phyloP scores from a whole-genome alignment of 306 rosid genomes.

The Quercus suber region DNA sequence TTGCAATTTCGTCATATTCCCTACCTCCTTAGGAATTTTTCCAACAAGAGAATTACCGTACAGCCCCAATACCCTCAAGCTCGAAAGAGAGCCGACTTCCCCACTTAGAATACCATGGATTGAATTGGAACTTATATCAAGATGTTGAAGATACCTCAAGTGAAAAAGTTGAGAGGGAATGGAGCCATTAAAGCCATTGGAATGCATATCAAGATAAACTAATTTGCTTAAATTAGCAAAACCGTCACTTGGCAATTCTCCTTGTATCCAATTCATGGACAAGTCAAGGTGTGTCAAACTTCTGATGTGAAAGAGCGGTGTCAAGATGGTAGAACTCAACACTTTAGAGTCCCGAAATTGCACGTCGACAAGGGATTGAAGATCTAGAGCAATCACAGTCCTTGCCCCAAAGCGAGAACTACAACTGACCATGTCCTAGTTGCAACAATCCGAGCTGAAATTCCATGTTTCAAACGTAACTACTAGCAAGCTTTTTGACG shows the following conservation, averaged over 20 bases:
- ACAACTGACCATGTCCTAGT: conserved; percentile 21
- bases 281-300: conserved; percentile 22
- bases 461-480: conserved; percentile 23
- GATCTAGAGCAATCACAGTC: background rate
- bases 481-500: background rate
- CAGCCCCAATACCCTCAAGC: too few relatives aligned
- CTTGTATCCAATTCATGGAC: background rate
- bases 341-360: background rate
- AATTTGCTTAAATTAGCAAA: conserved; percentile 23
- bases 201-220: conserved; percentile 14
- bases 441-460: background rate
- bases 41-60: background rate
- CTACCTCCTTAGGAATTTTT: conserved; percentile 13
- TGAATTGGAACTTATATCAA: too few relatives aligned
- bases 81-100: too few relatives aligned
- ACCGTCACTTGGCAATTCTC: conserved; percentile 8
- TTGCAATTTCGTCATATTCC: background rate
- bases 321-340: background rate
- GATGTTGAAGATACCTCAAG: too few relatives aligned
- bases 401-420: background rate
- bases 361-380: background rate
- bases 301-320: conserved; percentile 2
- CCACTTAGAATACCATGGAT: too few relatives aligned
- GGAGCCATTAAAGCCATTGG: too few relatives aligned
- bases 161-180: too few relatives aligned